Base-by-base conservation (phyloP, 2,329 filamentous ascomycete genomes). In the Epichloe aotearoae region DNA sequence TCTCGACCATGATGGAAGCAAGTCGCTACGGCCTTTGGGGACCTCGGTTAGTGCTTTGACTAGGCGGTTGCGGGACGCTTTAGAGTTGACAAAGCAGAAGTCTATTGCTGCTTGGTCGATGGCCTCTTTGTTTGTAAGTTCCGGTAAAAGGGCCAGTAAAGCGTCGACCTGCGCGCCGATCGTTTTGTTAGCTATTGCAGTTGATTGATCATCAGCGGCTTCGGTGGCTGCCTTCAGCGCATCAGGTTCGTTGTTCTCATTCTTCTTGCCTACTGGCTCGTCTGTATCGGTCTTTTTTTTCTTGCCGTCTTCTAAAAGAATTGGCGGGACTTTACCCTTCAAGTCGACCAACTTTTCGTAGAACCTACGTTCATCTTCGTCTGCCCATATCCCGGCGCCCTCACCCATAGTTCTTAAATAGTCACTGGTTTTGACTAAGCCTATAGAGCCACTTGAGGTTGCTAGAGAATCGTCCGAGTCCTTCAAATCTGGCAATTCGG, bases 81-180 rank as follows among this genome's bases (percentile, higher is more conserved):
- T 98, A 1, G 93, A 98, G 65, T 98, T 98, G 53, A 98, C 74
- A 62, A 96, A 98, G 69, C 93, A 97, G 63, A 98, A 98, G 62
- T 97, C 91, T 54, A 96, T 85, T 7, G 94, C 93, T 45, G 87
- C 83, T 64, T 96, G 84, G 62, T 98, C 93, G 50, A 96, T 88
- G 47, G 82, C 74, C 47, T 98, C 94, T 63, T 96, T 97, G 61
- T 80, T 91, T 38, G 87, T 91, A 49, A 98, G 73, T 54, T 97
- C 91, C 0, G 90, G 89, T n/a, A 98, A 76, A 20, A 88, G 83
- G 20, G 88, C 79, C 33, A 98, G 73, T 39, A 98, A 74, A 15
- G 88, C 86, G 66, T 98, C 94, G 2, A 98, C 93, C 65, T 98
- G 93, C 3, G 93, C 91, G 47, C 93, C 93, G 53, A 97, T 93